These are phyloP conservation scores for Globisporangium perplexum DNA, from an alignment of 352 stramenopile genomes.

Conservation along the genomic window DNA sequence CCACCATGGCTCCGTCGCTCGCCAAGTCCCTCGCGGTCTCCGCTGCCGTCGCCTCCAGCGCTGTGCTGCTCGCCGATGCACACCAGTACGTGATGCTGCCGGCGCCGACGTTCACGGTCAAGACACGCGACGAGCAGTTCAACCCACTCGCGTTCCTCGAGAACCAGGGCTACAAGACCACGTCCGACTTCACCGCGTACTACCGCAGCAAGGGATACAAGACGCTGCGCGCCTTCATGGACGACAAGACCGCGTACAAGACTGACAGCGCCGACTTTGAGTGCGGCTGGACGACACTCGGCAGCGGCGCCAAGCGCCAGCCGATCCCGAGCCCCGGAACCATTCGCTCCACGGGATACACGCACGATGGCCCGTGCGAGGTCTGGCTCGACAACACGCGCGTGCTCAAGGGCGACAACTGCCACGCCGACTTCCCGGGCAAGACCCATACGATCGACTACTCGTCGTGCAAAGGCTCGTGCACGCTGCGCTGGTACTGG, in stretches of 20 bases:
- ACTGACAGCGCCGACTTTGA: slow-evolving; percentile 19
- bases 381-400: slow-evolving; percentile 35
- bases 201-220: slow-evolving; percentile 11
- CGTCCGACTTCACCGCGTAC: slow-evolving; percentile 31
- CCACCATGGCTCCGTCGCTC: slow-evolving; percentile 10
- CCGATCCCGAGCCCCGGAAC: slow-evolving; percentile 14
- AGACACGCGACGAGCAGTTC: slow-evolving; percentile 29
- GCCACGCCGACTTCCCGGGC: slow-evolving; percentile 25
- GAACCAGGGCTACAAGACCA: slow-evolving; percentile 34
- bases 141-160: slow-evolving; percentile 47
- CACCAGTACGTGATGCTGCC: slow-evolving; percentile 36
- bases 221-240: slow-evolving; percentile 12
- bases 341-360: slow-evolving; percentile 46
- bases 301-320: slow-evolving; percentile 19
- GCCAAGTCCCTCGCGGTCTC: slow-evolving; percentile 16
- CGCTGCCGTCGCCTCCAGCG: slow-evolving; percentile 18
- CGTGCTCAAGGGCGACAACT: slow-evolving; percentile 30
- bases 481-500: slow-evolving; percentile 38
- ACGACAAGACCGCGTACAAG: slow-evolving; percentile 13
- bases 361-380: slow-evolving; percentile 35
- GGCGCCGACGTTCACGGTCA: slow-evolving; percentile 28
- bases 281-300: slow-evolving; percentile 26
- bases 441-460: slow-evolving; percentile 33
- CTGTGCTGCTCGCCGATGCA: slow-evolving; percentile 12
- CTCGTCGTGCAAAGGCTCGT: slow-evolving; percentile 26